These are phyloP conservation scores for Arabis hirsuta DNA, from an alignment of 345 rosid species.

Conservation along the genomic window DNA sequence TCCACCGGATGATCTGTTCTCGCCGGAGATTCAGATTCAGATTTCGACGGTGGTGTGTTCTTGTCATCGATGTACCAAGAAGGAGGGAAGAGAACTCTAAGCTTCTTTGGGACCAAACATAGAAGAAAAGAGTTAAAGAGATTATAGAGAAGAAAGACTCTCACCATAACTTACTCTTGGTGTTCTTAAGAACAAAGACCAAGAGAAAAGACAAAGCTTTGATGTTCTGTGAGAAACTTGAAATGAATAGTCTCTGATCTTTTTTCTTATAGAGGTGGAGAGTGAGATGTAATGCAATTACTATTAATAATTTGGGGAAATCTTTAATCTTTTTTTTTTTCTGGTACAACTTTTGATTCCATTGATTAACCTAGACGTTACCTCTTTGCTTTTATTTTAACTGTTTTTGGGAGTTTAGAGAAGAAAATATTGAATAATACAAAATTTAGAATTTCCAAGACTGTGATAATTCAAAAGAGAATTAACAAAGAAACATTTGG, in stretches of 20 bases:
- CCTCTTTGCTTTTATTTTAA: conserved; percentile 3
- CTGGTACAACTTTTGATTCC: conserved; percentile 19
- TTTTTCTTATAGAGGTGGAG: conserved; percentile 17
- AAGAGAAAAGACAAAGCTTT: background rate
- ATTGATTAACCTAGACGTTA: conserved; percentile 16
- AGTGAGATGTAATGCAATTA: conserved; percentile 9
- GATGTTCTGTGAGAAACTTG: conserved; percentile 30
- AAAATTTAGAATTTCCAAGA: background rate
- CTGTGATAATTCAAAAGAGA: too few species aligned
- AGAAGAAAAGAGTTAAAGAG: conserved; percentile 52
- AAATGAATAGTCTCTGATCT: conserved; percentile 10
- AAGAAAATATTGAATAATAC: background rate
- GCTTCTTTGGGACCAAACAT: conserved; percentile 60
- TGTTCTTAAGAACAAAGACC: conserved; percentile 41
- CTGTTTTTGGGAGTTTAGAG: background rate
- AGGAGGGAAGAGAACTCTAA: conserved; percentile 49
- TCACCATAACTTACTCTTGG: conserved; percentile 41
- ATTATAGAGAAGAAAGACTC: conserved; percentile 56
- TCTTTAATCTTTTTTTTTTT: background rate
- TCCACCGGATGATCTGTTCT: conserved; percentile 38
- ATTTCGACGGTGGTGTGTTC: conserved; percentile 18
- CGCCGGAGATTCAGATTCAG: conserved; percentile 5
- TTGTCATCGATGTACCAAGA: conserved; percentile 46
- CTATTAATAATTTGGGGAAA: conserved; percentile 5
- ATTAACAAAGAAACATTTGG: too few species aligned